phyloP scores from a whole-genome alignment of 192 early-diverging fungal species.

The Linnemannia elongata region DNA sequence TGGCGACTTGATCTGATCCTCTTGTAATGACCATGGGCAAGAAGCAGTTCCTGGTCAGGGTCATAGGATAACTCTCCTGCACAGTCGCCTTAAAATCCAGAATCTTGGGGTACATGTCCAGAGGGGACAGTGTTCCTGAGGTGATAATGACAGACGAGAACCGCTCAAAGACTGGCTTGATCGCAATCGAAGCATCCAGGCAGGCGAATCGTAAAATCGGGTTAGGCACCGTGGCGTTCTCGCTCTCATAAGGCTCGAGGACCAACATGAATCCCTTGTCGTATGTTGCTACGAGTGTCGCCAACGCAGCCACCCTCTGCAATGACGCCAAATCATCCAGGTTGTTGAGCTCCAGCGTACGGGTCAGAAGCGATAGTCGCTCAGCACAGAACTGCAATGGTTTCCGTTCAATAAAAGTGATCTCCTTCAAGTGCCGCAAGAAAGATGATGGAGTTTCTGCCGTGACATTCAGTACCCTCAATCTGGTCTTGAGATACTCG shows the following conservation, averaged over 20 bases:
- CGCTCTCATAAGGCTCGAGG: conserved; percentile 97
- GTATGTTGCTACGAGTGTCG: conserved; percentile 96
- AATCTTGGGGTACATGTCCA: conserved; percentile 98
- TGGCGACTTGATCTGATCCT: conserved; percentile 98
- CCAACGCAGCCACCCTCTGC: conserved; percentile 91
- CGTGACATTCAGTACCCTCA: conserved; percentile 97
- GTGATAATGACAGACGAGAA: conserved; percentile 98
- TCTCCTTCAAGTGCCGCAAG: conserved; percentile 91
- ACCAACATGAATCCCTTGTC: conserved; percentile 96
- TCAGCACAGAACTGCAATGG: conserved; percentile 97
- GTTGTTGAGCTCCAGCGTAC: conserved; percentile 94
- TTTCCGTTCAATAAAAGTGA: conserved; percentile 96
- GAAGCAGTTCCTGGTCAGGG: conserved; percentile 94
- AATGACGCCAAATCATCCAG: conserved; percentile 89
- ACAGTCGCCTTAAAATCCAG: conserved; percentile 91
- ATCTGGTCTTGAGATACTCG: conserved; percentile 97
- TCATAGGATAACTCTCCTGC: conserved; percentile 96
- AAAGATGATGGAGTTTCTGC: conserved; percentile 97
- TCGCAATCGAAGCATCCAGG: conserved; percentile 96
- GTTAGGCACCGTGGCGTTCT: conserved; percentile 92
- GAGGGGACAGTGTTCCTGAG: conserved; percentile 98
- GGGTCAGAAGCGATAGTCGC: conserved; percentile 88
- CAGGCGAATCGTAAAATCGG: conserved; percentile 92
- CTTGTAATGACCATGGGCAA: conserved; percentile 96
- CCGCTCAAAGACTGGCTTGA: conserved; percentile 95